Conservation (phyloP, 2,329 filamentous ascomycete species). For the Scedosporium minutisporum region DNA sequence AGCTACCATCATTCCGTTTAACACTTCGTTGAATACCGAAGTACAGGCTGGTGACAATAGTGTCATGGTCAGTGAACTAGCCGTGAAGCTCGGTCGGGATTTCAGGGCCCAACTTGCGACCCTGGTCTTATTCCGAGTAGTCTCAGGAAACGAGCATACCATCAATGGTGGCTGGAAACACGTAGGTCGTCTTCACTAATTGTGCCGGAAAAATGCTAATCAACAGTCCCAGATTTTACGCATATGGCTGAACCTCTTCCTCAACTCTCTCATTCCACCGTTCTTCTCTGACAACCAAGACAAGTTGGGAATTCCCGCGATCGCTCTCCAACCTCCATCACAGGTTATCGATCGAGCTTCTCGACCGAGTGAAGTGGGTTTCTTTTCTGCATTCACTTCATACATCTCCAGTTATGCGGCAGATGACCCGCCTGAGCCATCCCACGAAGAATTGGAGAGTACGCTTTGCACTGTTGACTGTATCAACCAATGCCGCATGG, state of each 20-base stretch:
- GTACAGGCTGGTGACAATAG: constrained; percentile 85
- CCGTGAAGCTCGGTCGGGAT: constrained; percentile 89
- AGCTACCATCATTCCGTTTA: constrained; percentile 64
- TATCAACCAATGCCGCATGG: constrained; percentile 79
- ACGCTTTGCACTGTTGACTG: constrained; percentile 92
- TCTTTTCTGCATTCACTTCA: constrained; percentile 89
- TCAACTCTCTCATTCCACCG: constrained; percentile 83
- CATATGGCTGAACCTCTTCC: constrained; percentile 91
- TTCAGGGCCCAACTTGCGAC: constrained; percentile 90
- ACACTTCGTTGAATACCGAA: constrained; percentile 86
- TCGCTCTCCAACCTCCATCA: constrained; percentile 82
- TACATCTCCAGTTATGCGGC: constrained; percentile 99
- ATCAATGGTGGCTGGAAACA: constrained; percentile 71
- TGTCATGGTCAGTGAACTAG: constrained; percentile 97
- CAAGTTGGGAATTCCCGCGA: constrained; percentile 49
- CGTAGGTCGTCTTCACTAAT: constrained; percentile 38
- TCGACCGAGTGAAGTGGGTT: constrained; percentile 67
- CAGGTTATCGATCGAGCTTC: constrained; percentile 85
- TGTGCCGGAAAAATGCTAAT: constrained; percentile 24
- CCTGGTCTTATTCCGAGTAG: constrained; percentile 87
- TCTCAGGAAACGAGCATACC: constrained; percentile 72
- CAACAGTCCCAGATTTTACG: constrained; percentile 57
- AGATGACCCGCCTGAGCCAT: constrained; percentile 93
- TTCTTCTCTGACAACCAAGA: constrained; percentile 51
- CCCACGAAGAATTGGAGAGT: constrained; percentile 92